These are phyloP conservation scores for Saturnispora kantuleensis DNA, from an alignment of 805 yeast species.

Conservation along the genomic window DNA sequence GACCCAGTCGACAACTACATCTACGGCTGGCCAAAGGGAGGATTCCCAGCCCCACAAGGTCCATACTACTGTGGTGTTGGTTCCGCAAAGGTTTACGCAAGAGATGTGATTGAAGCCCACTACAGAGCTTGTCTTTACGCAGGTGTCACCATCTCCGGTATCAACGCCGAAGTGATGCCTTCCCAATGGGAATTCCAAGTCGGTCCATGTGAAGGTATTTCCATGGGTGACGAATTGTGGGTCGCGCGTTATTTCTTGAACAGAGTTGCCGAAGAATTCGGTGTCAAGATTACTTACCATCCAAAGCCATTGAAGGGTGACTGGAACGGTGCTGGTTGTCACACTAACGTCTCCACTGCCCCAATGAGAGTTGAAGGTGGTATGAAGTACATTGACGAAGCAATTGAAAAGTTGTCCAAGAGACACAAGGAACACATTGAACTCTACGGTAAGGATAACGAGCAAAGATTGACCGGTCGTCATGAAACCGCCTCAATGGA, in stretches of 20 bases:
- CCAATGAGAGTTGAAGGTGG: constrained; percentile 93
- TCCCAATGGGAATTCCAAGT: constrained; percentile 99
- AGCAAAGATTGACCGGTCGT: constrained; percentile 90
- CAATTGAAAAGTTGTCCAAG: constrained; percentile 85
- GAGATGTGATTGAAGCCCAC: constrained; percentile 98
- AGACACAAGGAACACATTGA: constrained; percentile 96
- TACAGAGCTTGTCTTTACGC: constrained; percentile 96
- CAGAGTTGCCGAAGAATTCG: constrained; percentile 98
- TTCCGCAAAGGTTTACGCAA: constrained; percentile 93
- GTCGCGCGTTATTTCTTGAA: constrained; percentile 85
- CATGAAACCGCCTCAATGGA: constrained; percentile 97
- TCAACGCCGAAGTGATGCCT: constrained; percentile 99
- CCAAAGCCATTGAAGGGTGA: constrained; percentile 98
- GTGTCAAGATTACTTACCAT: constrained; percentile 97
- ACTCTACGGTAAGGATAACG: constrained; percentile 93
- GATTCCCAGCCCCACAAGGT: constrained; percentile 99
- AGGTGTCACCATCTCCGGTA: constrained; percentile 87
- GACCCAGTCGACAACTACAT: constrained; percentile 74
- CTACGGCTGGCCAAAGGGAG: constrained; percentile 99
- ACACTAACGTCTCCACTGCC: constrained; percentile 93
- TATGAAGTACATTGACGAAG: constrained; percentile 86
- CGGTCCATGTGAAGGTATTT: constrained; percentile 93
- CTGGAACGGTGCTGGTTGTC: constrained; percentile 99
- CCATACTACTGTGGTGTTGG: constrained; percentile 99
- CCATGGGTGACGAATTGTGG: constrained; percentile 97